Conservation (phyloP, 305 asterid genomes). For the Petunia hybrid region DNA sequence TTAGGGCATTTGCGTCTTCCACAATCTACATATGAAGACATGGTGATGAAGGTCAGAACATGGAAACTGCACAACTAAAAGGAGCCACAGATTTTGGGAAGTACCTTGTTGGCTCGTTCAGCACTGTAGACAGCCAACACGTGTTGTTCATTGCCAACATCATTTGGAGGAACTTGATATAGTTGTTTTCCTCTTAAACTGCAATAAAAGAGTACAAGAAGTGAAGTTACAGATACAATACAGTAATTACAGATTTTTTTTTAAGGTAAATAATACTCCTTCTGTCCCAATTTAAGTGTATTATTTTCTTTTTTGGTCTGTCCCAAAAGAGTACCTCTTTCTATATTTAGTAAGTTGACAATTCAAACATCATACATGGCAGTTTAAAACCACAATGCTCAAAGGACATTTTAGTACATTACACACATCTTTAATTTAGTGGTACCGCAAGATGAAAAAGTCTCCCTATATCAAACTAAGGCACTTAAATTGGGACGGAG, state of each 20-base stretch:
- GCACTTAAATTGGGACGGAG: not conserved
- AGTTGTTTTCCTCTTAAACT: slow-evolving; percentile 91
- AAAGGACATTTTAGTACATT: too few relatives aligned
- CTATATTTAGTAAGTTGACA: too few relatives aligned
- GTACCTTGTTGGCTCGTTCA: slow-evolving; percentile 74
- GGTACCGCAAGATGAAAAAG: not conserved
- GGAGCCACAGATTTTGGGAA: slow-evolving; percentile 23
- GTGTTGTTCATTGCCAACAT: slow-evolving; percentile 68
- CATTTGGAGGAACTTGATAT: slow-evolving; percentile 76
- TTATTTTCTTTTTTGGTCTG: too few relatives aligned
- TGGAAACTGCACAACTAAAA: slow-evolving; percentile 33
- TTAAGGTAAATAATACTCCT: too few relatives aligned
- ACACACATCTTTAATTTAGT: too few relatives aligned
- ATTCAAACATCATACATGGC: too few relatives aligned
- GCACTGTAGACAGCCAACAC: slow-evolving; percentile 80
- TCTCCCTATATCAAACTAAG: not conserved
- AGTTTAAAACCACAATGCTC: too few relatives aligned
- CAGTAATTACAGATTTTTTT: not conserved
- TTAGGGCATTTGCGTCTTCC: slow-evolving; percentile 80
- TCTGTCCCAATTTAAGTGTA: too few relatives aligned
- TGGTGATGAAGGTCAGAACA: slow-evolving; percentile 35
- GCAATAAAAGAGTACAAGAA: slow-evolving; percentile 38
- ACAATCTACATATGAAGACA: slow-evolving; percentile 55
- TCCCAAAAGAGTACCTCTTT: too few relatives aligned
- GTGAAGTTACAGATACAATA: slow-evolving; percentile 34